Evolutionary conservation across 345 rosid species (phyloP).

Genomic region (Aethionema arabicum): DNA sequence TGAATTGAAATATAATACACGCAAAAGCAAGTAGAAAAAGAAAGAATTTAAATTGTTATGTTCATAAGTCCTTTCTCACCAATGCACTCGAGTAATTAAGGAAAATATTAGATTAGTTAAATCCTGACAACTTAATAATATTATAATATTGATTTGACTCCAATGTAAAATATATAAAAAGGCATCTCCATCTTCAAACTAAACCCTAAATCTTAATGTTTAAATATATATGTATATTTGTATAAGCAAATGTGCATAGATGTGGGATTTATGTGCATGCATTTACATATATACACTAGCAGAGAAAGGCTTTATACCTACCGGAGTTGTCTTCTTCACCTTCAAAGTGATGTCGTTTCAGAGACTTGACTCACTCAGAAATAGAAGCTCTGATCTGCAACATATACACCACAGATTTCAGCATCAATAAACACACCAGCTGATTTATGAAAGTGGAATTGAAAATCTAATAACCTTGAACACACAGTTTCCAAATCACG

Average conservation of each 20-base stretch:
- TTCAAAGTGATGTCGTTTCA: conserved; percentile 16
- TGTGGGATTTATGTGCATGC: background rate
- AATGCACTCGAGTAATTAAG: conserved; percentile 26
- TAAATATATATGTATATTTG: background rate
- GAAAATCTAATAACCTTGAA: background rate
- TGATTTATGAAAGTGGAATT: conserved; percentile 1
- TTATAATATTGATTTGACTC: conserved; percentile 21
- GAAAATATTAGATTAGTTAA: conserved; percentile 17
- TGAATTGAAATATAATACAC: conserved; percentile 30
- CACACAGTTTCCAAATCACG: conserved; percentile 14
- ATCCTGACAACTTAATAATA: background rate
- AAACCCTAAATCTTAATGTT: conserved; percentile 28
- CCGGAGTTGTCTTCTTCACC: conserved; percentile 18
- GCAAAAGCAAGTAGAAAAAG: conserved; percentile 33
- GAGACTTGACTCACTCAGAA: background rate
- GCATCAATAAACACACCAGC: background rate
- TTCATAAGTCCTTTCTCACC: conserved; percentile 25
- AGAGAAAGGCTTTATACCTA: conserved; percentile 6
- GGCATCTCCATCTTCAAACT: conserved; percentile 9
- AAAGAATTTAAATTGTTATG: background rate
- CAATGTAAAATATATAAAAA: conserved; percentile 10
- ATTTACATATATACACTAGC: background rate
- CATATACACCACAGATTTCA: conserved; percentile 24
- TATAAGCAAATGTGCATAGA: background rate
- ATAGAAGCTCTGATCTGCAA: conserved; percentile 27